Base-by-base conservation (phyloP, 2,329 filamentous ascomycete genomes). In the Apiospora koreana region DNA sequence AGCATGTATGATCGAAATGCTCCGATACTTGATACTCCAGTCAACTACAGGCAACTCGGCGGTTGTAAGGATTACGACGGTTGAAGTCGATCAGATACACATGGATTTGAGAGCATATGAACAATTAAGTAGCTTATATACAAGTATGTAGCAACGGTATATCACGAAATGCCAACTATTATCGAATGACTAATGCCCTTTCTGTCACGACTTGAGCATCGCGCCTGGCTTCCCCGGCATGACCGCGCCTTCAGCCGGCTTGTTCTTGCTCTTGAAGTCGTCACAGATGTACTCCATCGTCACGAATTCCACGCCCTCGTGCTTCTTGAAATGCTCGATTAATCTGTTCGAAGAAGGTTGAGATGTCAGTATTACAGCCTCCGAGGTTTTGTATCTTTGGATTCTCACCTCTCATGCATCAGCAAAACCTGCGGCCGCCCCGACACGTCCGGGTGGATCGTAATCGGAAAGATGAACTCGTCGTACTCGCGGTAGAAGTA, bases 401-500 rank as follows among this genome's bases (percentile, higher is more conserved):
- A 3, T 6, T n/a, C 80, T 74, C 79, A 88, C 86, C 90, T 86
- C 80, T 94, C 91, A 73, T 93, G 90, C 91, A 94, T 93, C 8
- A 93, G 81, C 38, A 94, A 75, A 0, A 90, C 92, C 79, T 94
- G 92, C 0, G 92, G 92, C 23, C 91, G 85, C 0, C 92, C 92
- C 3, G 87, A 90, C 0, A 92, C 90, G 75, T 94, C 92, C 0
- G 92, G 92, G 78, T 94, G 92, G 45, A 94, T 91, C 0, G 92
- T 94, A 79, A 94, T 92, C 0, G 92, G 92, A 75, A 94, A 94
- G 68, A 93, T 87, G 72, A 94, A 94, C 74, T 93, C 90, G 74
- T 94, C 91, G 72, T 93, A 91, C 79, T 94, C 91, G 38, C 91
- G 84, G 78, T 94, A 94, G 76, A 92, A 93, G 80, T 93, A 94